Evolutionary conservation across 768 basidiomycete species (phyloP), one percentile per base, ranked within the genome.

Genomic region (Melanogaster broomeanus): DNA sequence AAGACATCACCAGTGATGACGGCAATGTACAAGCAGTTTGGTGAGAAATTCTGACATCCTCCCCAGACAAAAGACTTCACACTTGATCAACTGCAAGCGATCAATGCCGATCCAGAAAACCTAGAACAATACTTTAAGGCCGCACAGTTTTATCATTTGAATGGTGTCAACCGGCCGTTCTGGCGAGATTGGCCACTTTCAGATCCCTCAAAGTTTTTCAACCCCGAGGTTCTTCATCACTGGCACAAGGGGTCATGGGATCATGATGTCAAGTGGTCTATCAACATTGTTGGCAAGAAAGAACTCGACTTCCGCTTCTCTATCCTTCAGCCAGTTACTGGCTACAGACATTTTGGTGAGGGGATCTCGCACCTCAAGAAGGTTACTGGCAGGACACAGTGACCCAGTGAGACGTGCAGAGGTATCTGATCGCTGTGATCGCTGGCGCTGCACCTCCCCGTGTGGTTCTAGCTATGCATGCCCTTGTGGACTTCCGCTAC

Each of bases 341-440:
- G 72, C 3, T 71, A 64, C 56, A 54, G 66, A 28, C 68, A 71
- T 31, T 77, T 74, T 47, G 52, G 57, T 16, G 64, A 70, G 30
- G 76, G 75, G 0, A 68, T 77, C 15, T 72, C 72, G 13, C 53
- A 58, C 13, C 46, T 77, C 19, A 76, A 75, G 44, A 73, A 77
- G 51, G 69, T 73, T 4, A 75, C 74, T 16, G 74, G 73, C 2
- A 43, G 65, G 9, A 72, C 73, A 35, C 71, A 75, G 42, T 45
- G 68, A 1, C 73, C 35, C 71, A 75, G 42, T 45, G 68, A 1
- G 63, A 76, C 19, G 58, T 76, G 6, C 64, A 76, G 52, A 45
- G 60, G 7, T 68, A 68, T 45, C 50, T 77, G 10, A 48, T 77
- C 12, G 28, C 61, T 5, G 48, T 70, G 18, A 65, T 75, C 39